These are phyloP conservation scores for Ophiocordyceps camponoti-saundersi DNA, from an alignment of 2,329 filamentous ascomycete genomes.

Conservation along the genomic window DNA sequence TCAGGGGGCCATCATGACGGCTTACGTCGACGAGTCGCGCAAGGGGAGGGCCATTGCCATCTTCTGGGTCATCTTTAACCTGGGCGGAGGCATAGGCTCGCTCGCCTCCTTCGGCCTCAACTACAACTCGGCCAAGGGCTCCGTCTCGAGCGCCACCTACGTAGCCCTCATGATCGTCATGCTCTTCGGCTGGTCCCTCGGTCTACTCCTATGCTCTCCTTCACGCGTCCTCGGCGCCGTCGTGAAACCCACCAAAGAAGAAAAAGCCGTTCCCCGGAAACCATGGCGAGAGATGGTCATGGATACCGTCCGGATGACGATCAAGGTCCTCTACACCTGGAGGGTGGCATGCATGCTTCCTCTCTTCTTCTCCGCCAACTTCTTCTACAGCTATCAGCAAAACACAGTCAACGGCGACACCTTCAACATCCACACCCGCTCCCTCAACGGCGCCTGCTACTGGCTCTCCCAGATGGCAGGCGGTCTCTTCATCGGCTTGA, in stretches of 20 bases:
- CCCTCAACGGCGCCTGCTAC: constrained; percentile 34
- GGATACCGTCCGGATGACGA: constrained; percentile 17
- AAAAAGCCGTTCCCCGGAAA: constrained; percentile 12
- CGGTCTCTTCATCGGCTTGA: constrained; percentile 25
- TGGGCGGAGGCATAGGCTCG: constrained; percentile 26
- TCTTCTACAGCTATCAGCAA: constrained; percentile 39
- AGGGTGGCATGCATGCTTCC: constrained; percentile 29
- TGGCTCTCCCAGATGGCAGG: constrained; percentile 39
- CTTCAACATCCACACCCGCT: constrained; percentile 36
- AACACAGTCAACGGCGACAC: constrained; percentile 35
- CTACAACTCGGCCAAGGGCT: constrained; percentile 20
- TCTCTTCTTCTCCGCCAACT: constrained; percentile 35
- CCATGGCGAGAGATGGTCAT: constrained; percentile 12
- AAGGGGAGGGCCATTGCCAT: constrained; percentile 24
- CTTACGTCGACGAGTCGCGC: constrained; percentile 15
- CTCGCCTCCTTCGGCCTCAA: constrained; percentile 19
- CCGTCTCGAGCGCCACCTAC: constrained; percentile 31
- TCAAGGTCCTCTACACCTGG: constrained; percentile 23
- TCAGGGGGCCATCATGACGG: constrained; percentile 30
- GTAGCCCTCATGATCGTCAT: constrained; percentile 31
- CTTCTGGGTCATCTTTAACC: constrained; percentile 30
- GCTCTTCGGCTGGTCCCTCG: constrained; percentile 28
- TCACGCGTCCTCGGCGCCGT: constrained; percentile 19
- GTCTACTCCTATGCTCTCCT: constrained; percentile 29
- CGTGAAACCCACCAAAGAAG: background rate